A percentile compares a stretch with the other conserved stretches of the same genome.
phyloP scores from a whole-genome alignment of 371 early-diverging fungal genomes.

The Rhizopus arrhizus region DNA sequence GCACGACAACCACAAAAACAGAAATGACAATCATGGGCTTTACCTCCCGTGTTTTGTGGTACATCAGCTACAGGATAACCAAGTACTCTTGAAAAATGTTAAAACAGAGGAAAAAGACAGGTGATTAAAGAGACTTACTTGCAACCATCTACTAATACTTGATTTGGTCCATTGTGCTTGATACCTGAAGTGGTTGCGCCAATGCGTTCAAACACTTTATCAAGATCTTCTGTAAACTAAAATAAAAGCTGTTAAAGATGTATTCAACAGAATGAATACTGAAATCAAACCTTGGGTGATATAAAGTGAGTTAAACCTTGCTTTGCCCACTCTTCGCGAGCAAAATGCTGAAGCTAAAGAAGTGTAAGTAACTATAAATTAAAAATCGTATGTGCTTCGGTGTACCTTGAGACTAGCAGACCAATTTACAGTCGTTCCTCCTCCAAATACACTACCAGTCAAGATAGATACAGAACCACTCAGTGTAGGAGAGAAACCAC shows the following conservation, averaged over 20 bases:
- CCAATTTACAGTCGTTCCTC: conserved; percentile 69
- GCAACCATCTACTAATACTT: conserved; percentile 67
- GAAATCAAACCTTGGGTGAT: conserved; percentile 30
- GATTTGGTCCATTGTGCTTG: conserved; percentile 65
- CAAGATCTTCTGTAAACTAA: conserved; percentile 47
- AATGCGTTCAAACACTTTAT: conserved; percentile 58
- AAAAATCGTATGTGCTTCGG: background rate
- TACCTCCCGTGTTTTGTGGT: conserved; percentile 68
- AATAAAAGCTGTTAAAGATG: background rate
- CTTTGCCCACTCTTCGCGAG: conserved; percentile 77
- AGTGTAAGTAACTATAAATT: background rate
- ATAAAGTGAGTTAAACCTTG: conserved; percentile 61
- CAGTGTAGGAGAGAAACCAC: conserved; percentile 25
- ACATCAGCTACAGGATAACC: conserved; percentile 63
- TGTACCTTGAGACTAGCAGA: conserved; percentile 60
- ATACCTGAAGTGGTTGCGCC: conserved; percentile 59
- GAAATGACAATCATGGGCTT: conserved; percentile 66
- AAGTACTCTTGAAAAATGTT: conserved; percentile 44
- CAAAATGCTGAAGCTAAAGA: conserved; percentile 54
- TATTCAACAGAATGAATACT: background rate
- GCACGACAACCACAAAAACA: conserved; percentile 71
- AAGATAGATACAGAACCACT: conserved; percentile 54
- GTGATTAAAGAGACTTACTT: conserved; percentile 19
- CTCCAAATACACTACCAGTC: conserved; percentile 57
- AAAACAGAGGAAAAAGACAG: background rate